Evolutionary conservation across 306 rosid species (phyloP).

Genomic region (Gillenia trifoliata): DNA sequence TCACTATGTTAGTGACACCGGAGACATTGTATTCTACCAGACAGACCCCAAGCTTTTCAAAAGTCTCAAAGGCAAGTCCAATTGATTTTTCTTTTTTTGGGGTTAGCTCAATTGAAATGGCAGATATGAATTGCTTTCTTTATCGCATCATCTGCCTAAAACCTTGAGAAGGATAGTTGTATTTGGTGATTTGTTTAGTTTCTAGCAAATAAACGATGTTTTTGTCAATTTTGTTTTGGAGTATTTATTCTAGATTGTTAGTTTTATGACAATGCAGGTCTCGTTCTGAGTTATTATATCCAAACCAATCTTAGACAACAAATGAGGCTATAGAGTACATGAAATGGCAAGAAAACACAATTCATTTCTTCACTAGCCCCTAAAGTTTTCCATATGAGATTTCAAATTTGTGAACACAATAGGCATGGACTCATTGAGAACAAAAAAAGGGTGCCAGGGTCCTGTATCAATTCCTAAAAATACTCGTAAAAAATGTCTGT

Average conservation of each 20-base stretch:
- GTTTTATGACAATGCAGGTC: not conserved
- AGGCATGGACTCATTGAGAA: not conserved
- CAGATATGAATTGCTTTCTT: not conserved
- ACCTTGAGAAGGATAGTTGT: slow-evolving; percentile 13
- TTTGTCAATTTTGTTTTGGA: not conserved
- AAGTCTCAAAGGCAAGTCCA: slow-evolving; percentile 30
- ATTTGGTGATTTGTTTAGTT: slow-evolving; percentile 14
- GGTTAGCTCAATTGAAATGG: slow-evolving; percentile 6
- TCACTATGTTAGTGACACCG: slow-evolving; percentile 75
- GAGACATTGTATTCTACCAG: slow-evolving; percentile 71
- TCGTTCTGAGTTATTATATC: not conserved
- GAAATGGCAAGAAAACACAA: not conserved
- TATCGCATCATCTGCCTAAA: slow-evolving; percentile 6
- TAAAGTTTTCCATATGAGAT: not conserved
- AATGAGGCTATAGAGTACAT: not conserved
- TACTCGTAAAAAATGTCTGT: no score
- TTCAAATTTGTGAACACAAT: not conserved
- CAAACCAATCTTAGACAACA: no score
- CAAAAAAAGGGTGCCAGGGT: no score
- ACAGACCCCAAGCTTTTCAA: slow-evolving; percentile 45
- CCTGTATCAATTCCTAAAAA: no score
- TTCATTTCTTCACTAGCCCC: not conserved
- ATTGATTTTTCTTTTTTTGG: slow-evolving; percentile 16
- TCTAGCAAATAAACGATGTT: slow-evolving; percentile 15
- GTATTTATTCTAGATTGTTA: not conserved